Base-by-base conservation (phyloP, 306 rosid genomes). In the Aeschynomene evenia region DNA sequence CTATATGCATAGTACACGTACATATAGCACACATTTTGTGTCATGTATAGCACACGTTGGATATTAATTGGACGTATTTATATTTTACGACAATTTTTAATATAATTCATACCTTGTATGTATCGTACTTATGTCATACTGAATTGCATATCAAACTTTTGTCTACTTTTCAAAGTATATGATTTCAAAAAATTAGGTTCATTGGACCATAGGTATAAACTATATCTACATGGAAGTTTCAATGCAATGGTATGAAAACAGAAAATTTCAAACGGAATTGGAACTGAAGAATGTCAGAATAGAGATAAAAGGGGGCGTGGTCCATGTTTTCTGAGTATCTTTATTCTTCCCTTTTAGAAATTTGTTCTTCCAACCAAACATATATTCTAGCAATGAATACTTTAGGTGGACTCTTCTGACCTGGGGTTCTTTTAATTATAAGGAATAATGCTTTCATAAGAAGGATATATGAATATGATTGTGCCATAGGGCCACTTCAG, bases 281-380 rank as follows among this genome's bases (percentile, higher is more conserved):
- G 16, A 45, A 58, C 20, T 2, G 48, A 43, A 43, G 3, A 19
- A 74, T 14, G 26, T 39, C n/a, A 42, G 56, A 64, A 34, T 19
- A 49, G 5, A 33, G n/a, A 60, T 26, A 53, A 70, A 77, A 61
- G 42, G 46, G 46, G 54, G 55, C n/a, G n/a, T 46, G 73, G 64
- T 64, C 73, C 73, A 0, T 33, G 63, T 55, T 52, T n/a, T 10
- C 6, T 55, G 73, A 56, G 58, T 20, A 71, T 56, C 77, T 77
- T 77, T 71, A 56, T 78, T 71, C 75, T 37, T 28, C 51, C 74
- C n/a, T n/a, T 46, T 66, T 57, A 4, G 45, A 57, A 42, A 20
- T 64, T n/a, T 21, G 58, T 4, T 43, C 46, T 33, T 46, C 67
- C 67, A 64, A 53, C 37, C 15, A n/a, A n/a, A n/a, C n/a, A n/a